Conservation (phyloP, 306 rosid genomes). For the Calophaca sinica region DNA sequence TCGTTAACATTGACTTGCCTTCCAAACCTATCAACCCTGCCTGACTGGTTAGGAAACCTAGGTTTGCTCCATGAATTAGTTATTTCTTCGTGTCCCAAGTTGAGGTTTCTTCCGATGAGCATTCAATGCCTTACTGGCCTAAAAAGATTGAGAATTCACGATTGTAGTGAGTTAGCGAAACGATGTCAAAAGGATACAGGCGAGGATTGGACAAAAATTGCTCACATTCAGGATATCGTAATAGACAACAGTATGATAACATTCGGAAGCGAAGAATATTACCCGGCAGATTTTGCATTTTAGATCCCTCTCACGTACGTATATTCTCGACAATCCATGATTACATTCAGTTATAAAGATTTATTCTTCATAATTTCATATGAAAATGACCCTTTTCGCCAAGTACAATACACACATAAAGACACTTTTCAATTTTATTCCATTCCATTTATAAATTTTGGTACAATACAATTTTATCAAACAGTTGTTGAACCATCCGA, state of each 20-base stretch:
- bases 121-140: conserved; percentile 4
- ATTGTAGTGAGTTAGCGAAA: not conserved
- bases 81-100: not conserved
- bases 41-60: not conserved
- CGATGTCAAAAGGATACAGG: not conserved
- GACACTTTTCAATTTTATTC: no score
- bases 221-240: not conserved
- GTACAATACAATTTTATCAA: no score
- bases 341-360: no score
- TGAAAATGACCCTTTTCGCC: no score
- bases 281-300: no score
- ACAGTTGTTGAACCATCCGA: no score
- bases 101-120: not conserved
- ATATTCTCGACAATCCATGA: no score
- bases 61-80: not conserved
- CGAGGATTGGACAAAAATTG: conserved; percentile 34
- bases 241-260: not conserved
- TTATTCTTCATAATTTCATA: no score
- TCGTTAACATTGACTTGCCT: not conserved
- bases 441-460: no score
- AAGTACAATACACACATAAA: no score
- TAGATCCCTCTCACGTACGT: no score
- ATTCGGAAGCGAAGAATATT: no score
- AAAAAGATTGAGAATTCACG: not conserved
- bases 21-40: conserved; percentile 16